These are phyloP conservation scores for Umbellularia californica DNA, from an alignment of 164 flowering plant species.

Conservation along the genomic window DNA sequence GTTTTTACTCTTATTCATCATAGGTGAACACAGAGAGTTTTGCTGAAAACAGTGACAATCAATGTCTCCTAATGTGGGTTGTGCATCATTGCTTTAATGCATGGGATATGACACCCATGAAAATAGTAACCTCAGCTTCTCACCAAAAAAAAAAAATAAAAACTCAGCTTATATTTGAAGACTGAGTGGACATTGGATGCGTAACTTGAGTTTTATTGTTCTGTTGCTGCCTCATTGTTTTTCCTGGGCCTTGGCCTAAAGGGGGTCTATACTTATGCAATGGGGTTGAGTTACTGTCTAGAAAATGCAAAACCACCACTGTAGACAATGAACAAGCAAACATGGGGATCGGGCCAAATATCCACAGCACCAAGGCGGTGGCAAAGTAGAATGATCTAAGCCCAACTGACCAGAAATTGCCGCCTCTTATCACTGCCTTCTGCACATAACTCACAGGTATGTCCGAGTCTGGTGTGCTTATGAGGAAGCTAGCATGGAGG, in stretches of 20 bases:
- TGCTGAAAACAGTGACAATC: background rate
- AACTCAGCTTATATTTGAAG: background rate
- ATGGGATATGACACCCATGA: background rate
- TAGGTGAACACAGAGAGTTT: background rate
- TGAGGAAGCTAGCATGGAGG: constrained; percentile 54
- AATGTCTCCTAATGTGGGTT: background rate
- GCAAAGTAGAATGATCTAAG: constrained; percentile 54
- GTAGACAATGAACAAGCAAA: constrained; percentile 31
- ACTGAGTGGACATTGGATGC: background rate
- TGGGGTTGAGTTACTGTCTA: constrained; percentile 39
- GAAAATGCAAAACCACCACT: constrained; percentile 30
- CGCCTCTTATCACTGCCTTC: constrained; percentile 44
- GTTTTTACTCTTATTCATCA: background rate
- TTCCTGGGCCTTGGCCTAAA: background rate
- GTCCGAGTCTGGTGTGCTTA: constrained; percentile 52
- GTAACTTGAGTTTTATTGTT: background rate
- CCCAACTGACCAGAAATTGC: constrained; percentile 54
- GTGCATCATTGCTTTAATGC: background rate
- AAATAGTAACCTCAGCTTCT: background rate
- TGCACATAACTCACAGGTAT: constrained; percentile 39
- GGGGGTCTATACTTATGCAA: constrained; percentile 22
- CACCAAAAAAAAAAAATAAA: no score
- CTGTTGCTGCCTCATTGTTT: background rate
- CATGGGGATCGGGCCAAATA: constrained; percentile 64
- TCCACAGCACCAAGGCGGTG: constrained; percentile 43